Base-by-base conservation (phyloP, 768 basidiomycete genomes). In the Russula earlei region DNA sequence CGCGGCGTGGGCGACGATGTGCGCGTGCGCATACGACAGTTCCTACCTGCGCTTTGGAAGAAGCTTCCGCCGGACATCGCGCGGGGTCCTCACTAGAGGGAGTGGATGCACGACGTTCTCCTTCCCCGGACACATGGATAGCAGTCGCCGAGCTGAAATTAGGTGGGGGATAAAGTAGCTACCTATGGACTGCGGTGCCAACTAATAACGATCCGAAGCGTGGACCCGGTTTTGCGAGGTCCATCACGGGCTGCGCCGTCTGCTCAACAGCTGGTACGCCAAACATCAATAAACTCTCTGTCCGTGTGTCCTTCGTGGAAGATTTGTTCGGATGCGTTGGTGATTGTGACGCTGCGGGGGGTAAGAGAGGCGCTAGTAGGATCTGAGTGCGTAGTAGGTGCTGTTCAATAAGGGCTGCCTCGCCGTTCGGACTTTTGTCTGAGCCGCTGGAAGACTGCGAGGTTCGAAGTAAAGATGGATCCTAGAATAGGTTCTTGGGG, bases 151-250 rank as follows among this genome's bases (percentile, higher is more conserved):
- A 48, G 42, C 41, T 36, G 14, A 42, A 51, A 52, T 55, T 41
- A 51, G 15, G 54, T 52, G 29, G 40, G 53, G 33, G 11, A 42
- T 51, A 48, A 58, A 42, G 57, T 64, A 14, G 67, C 49, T 65
- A 64, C 38, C 58, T 45, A 47, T 38, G 24, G 38, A 46, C 37
- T 58, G 70, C 67, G 62, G 71, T 75, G 50, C 79, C 83, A 55
- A 87, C 74, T 54, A 89, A 74, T 44, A 91, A 70, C 65, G 90
- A 71, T 15, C 86, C 86, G 69, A 91, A 88, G 55, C 89, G 76
- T 41, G 85, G 75, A 38, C 82, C 81, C 17, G 87, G 80, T 61
- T 85, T 87, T 20, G 82, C 84, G 31, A 86, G 67, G 37, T 84
- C 79, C 41, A 88, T 65, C 27, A 81, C 78, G 36, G 82, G 70